phyloP scores from a whole-genome alignment of 1,284 basidiomycete genomes.

The Tremellales sp. region DNA sequence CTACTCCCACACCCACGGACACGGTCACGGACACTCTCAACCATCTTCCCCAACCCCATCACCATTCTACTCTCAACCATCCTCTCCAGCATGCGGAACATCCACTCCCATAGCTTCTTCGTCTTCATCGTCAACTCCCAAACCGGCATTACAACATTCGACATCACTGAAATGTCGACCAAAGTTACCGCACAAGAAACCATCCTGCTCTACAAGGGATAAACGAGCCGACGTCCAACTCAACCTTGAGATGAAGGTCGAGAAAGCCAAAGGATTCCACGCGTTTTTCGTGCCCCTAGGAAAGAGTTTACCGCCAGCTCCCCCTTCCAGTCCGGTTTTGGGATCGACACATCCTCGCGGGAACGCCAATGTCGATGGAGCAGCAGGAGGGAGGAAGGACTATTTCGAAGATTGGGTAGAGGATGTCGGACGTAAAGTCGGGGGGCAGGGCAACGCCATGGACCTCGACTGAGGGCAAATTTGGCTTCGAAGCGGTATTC shows the following conservation, averaged over 20 bases:
- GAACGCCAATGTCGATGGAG: too few relatives aligned
- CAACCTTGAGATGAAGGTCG: conserved; percentile 41
- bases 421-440: too few relatives aligned
- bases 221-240: conserved; percentile 38
- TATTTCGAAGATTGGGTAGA: not conserved
- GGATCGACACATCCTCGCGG: not conserved
- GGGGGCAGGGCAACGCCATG: too few relatives aligned
- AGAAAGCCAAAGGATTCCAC: conserved; percentile 39
- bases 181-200: conserved; percentile 23
- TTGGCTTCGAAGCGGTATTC: too few relatives aligned
- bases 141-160: not conserved
- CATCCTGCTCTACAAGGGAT: conserved; percentile 16
- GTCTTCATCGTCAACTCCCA: not conserved
- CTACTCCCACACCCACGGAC: too few relatives aligned
- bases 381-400: too few relatives aligned
- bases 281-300: conserved; percentile 42
- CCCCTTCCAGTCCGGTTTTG: conserved; percentile 34
- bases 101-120: not conserved
- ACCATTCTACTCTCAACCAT: not conserved
- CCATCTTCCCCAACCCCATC: not conserved
- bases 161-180: not conserved
- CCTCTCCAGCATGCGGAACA: conserved; percentile 1
- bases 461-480: too few relatives aligned
- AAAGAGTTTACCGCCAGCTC: conserved; percentile 32
- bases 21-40: too few relatives aligned